Conservation (phyloP, 148 eudicot species). For the Camellia sinensis region DNA sequence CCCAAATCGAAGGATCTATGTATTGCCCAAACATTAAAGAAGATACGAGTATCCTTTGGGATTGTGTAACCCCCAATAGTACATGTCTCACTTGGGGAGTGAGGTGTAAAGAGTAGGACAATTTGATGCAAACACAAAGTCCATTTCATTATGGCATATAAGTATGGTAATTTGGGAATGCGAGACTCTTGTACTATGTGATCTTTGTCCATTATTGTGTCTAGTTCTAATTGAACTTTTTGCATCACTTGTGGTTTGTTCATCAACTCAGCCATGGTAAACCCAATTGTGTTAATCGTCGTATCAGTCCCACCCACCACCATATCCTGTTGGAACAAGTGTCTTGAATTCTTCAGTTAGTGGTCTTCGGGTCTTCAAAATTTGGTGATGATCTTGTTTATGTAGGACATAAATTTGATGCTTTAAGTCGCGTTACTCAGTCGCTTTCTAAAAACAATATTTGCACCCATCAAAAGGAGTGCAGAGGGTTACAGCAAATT, state of each 20-base stretch:
- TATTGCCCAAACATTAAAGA: no score
- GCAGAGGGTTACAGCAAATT: no score
- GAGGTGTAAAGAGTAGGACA: constrained; percentile 37
- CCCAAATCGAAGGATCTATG: constrained; percentile 29
- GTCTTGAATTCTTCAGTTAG: no score
- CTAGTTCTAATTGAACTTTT: not conserved
- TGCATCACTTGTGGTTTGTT: not conserved
- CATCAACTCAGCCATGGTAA: not conserved
- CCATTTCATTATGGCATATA: not conserved
- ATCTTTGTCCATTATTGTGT: not conserved
- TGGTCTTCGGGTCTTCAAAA: no score
- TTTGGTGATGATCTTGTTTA: no score
- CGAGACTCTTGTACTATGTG: not conserved
- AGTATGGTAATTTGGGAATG: not conserved
- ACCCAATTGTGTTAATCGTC: not conserved
- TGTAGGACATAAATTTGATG: no score
- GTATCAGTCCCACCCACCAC: not conserved
- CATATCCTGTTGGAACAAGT: not conserved
- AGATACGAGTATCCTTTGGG: no score
- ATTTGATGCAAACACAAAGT: not conserved
- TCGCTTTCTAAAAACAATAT: no score
- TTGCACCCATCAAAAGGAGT: no score
- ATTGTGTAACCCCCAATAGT: constrained; percentile 31
- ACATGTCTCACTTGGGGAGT: constrained; percentile 34
- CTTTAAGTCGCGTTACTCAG: no score